A percentile compares a stretch with the other conserved stretches of the same genome.
Evolutionary conservation across 108 stramenopile species (phyloP).

Genomic region (Craspedostauros australis): DNA sequence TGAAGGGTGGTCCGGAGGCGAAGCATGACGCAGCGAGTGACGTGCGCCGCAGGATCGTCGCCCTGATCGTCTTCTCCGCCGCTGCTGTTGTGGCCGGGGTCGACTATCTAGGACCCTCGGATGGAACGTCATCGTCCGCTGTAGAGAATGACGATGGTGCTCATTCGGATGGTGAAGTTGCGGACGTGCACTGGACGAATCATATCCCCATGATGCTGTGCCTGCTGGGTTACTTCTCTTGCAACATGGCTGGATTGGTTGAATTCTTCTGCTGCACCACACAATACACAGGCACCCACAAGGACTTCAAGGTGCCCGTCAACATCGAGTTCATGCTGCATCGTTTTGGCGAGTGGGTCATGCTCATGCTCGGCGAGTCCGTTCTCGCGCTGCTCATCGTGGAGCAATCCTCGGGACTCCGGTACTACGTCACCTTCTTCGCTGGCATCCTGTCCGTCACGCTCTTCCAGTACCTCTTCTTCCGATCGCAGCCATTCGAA

Average conservation of each 20-base stretch:
- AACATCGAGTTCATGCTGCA: conserved; percentile 41
- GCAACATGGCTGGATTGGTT: not conserved
- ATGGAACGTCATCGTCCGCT: too few relatives aligned
- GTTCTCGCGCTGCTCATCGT: conserved; percentile 40
- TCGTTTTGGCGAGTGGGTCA: conserved; percentile 52
- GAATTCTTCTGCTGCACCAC: not conserved
- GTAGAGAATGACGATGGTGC: too few relatives aligned
- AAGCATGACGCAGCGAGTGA: not conserved
- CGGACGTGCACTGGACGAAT: too few relatives aligned
- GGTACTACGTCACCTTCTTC: conserved; percentile 20
- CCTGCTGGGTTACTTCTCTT: too few relatives aligned
- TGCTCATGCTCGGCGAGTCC: conserved; percentile 52
- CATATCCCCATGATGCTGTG: too few relatives aligned
- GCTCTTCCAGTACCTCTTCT: conserved; percentile 17
- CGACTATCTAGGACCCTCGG: too few relatives aligned
- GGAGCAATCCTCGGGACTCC: not conserved
- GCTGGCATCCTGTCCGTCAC: conserved; percentile 13
- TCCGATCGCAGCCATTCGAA: conserved; percentile 15
- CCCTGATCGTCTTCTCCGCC: too few relatives aligned
- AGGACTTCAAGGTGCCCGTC: conserved; percentile 20
- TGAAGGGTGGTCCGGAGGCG: conserved; percentile 6
- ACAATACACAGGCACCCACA: not conserved
- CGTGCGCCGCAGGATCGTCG: not conserved
- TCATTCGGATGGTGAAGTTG: too few relatives aligned
- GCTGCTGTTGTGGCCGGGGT: too few relatives aligned